Evolutionary conservation across 2,329 filamentous ascomycete genomes (phyloP).

Genomic region (Cephalotrichum gorgonifer): DNA sequence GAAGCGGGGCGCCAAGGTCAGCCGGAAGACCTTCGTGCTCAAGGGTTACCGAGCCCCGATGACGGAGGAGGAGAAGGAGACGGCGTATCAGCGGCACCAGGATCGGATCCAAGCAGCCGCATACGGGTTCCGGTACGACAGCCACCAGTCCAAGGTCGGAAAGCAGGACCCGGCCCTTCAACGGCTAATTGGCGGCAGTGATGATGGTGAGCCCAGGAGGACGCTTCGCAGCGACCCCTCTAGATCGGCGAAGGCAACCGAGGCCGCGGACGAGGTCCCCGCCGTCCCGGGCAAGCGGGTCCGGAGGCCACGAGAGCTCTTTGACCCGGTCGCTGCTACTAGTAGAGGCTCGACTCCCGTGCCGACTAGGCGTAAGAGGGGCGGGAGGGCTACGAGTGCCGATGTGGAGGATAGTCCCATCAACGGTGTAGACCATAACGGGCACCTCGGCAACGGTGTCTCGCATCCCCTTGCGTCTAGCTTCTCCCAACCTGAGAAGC

Average conservation of each 20-base stretch:
- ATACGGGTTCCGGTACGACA: constrained; percentile 53
- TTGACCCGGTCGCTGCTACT: constrained; percentile 30
- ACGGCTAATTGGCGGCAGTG: constrained; percentile 24
- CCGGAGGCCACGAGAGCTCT: constrained; percentile 39
- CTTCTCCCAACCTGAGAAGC: neutral
- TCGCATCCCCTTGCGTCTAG: neutral
- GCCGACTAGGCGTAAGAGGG: constrained; percentile 18
- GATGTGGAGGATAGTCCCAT: neutral
- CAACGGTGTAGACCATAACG: neutral
- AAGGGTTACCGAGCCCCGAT: constrained; percentile 40
- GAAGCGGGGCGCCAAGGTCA: neutral
- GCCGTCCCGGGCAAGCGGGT: constrained; percentile 41
- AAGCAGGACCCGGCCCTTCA: constrained; percentile 49
- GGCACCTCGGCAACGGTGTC: neutral
- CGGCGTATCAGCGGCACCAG: constrained; percentile 38
- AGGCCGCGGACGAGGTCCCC: constrained; percentile 32
- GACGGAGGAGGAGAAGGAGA: constrained; percentile 32
- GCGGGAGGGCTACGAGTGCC: neutral
- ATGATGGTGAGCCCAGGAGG: constrained; percentile 39
- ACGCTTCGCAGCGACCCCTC: constrained; percentile 46
- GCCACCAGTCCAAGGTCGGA: constrained; percentile 45
- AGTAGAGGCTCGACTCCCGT: constrained; percentile 43
- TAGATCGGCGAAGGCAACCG: constrained; percentile 48
- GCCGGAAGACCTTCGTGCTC: constrained; percentile 28
- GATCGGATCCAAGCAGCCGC: constrained; percentile 48